Evolutionary conservation across 176 grass and related monocot genomes (phyloP).

Genomic region (Saccharum officinarum): DNA sequence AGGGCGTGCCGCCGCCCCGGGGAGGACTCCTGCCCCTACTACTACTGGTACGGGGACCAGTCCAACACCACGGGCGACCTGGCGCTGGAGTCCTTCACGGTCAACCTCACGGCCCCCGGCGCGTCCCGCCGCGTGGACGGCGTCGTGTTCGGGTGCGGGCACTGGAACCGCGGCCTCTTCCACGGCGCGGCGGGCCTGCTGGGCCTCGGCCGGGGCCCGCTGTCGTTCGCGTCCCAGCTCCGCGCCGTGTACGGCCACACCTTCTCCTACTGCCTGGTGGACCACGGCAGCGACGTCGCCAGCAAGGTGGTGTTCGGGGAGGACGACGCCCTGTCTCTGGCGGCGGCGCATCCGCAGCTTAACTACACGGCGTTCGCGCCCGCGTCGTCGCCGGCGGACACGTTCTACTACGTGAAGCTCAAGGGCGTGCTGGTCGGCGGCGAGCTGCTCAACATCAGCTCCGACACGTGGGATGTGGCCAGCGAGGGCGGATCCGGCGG

Average conservation of each 20-base stretch:
- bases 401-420: slow-evolving; percentile 91
- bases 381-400: slow-evolving; percentile 32
- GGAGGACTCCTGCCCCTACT: slow-evolving; percentile 70
- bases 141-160: slow-evolving; percentile 87
- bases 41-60: slow-evolving; percentile 96
- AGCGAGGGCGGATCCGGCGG: slow-evolving; percentile 78
- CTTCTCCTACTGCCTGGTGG: slow-evolving; percentile 98
- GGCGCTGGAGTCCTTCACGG: slow-evolving; percentile 78
- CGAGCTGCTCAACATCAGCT: slow-evolving; percentile 46
- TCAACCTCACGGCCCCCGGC: slow-evolving; percentile 68
- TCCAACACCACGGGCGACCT: slow-evolving; percentile 97
- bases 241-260: slow-evolving; percentile 69
- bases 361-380: slow-evolving; percentile 82
- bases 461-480: slow-evolving; percentile 33
- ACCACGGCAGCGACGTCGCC: slow-evolving; percentile 72
- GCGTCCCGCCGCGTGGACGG: slow-evolving; percentile 57
- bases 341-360: slow-evolving; percentile 45
- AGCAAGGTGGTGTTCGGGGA: slow-evolving; percentile 86
- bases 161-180: slow-evolving; percentile 93
- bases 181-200: slow-evolving; percentile 85
- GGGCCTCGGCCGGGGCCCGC: slow-evolving; percentile 82
- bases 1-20: slow-evolving; percentile 22
- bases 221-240: slow-evolving; percentile 94
- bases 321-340: background rate
- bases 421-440: slow-evolving; percentile 59